A percentile compares a stretch with the other conserved stretches of the same genome.
phyloP scores from a whole-genome alignment of 2,329 filamentous ascomycete species.

The Gyromitra esculenta region DNA sequence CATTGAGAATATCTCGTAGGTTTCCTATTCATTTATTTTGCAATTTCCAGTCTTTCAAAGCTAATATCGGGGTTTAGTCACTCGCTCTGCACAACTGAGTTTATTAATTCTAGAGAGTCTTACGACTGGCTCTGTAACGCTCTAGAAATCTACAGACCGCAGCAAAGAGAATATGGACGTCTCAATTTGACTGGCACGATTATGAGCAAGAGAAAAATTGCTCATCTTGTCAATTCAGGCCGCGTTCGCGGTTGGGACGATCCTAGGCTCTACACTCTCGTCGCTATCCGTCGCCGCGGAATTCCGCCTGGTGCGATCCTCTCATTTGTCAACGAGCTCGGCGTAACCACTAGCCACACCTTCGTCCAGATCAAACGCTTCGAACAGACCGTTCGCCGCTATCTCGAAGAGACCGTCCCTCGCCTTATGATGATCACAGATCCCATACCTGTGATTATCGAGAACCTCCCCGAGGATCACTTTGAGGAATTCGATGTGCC shows the following conservation, averaged over 20 bases:
- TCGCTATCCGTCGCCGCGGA: conserved; percentile 78
- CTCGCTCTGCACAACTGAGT: conserved; percentile 92
- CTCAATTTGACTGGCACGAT: conserved; percentile 85
- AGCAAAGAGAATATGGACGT: conserved; percentile 88
- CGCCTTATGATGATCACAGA: conserved; percentile 90
- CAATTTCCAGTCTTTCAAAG: background rate
- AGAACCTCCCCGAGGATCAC: conserved; percentile 77
- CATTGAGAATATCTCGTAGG: conserved; percentile 80
- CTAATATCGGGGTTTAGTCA: conserved; percentile 64
- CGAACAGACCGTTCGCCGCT: conserved; percentile 83
- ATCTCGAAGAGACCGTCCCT: conserved; percentile 87
- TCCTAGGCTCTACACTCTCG: conserved; percentile 86
- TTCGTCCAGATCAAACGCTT: conserved; percentile 84
- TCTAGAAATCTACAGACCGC: conserved; percentile 84
- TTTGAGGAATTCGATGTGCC: conserved; percentile 73
- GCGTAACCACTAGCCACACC: conserved; percentile 82
- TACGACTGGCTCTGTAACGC: conserved; percentile 91
- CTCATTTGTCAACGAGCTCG: conserved; percentile 89
- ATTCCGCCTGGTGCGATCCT: conserved; percentile 88
- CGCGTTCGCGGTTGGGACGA: conserved; percentile 90
- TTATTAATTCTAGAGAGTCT: conserved; percentile 81
- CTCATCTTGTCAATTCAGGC: conserved; percentile 79
- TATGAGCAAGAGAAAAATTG: conserved; percentile 84
- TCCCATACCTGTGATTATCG: conserved; percentile 82
- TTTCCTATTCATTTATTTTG: background rate